Evolutionary conservation across 202 grass and related monocot species (phyloP).

Genomic region (Elaeis oleifera): DNA sequence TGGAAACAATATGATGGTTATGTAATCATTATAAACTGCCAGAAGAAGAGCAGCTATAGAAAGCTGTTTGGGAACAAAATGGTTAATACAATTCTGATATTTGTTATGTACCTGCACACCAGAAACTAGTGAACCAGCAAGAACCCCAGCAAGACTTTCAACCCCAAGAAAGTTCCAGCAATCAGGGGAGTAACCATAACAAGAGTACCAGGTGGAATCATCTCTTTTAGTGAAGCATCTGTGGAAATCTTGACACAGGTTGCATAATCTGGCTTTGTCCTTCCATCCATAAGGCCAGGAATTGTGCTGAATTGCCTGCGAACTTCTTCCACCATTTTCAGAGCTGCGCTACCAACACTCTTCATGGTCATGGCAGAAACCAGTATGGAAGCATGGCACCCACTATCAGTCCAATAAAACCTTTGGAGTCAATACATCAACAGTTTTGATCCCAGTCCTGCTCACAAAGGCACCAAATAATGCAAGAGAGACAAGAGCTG

Average conservation of each 20-base stretch:
- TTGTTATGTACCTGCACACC: slow-evolving; percentile 34
- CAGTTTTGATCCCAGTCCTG: slow-evolving; percentile 20
- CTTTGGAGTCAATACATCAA: slow-evolving; percentile 38
- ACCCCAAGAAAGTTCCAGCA: slow-evolving; percentile 45
- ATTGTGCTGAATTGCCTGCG: slow-evolving; percentile 37
- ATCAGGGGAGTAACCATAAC: slow-evolving; percentile 37
- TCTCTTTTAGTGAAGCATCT: slow-evolving; percentile 44
- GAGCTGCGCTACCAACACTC: slow-evolving; percentile 41
- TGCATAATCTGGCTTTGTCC: slow-evolving; percentile 34
- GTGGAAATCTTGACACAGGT: slow-evolving; percentile 44
- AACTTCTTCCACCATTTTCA: slow-evolving; percentile 57
- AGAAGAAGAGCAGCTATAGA: neutral
- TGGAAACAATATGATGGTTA: neutral
- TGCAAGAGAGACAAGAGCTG: slow-evolving; percentile 42
- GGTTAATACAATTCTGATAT: no score
- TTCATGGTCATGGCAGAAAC: slow-evolving; percentile 66
- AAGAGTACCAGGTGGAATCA: slow-evolving; percentile 46
- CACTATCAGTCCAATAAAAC: slow-evolving; percentile 37
- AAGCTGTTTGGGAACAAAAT: no score
- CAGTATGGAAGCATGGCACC: slow-evolving; percentile 47
- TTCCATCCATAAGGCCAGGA: slow-evolving; percentile 40
- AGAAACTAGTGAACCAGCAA: slow-evolving; percentile 41
- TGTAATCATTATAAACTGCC: neutral
- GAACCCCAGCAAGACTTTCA: slow-evolving; percentile 35
- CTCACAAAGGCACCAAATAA: slow-evolving; percentile 55